Evolutionary conservation across 768 basidiomycete species (phyloP).

Genomic region (Rhodotorula paludigena): DNA sequence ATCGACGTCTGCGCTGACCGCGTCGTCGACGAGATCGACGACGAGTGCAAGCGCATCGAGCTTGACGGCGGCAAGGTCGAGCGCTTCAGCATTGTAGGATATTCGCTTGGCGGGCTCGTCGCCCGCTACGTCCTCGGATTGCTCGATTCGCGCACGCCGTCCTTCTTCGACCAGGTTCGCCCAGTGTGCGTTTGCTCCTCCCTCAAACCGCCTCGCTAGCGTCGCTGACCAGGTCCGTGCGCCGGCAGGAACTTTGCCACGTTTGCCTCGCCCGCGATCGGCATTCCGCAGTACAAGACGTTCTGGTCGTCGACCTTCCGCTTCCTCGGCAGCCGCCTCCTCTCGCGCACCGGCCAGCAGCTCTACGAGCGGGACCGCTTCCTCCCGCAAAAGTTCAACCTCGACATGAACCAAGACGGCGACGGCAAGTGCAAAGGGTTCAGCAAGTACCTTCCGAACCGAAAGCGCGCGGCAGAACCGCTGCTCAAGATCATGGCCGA

Average conservation of each 20-base stretch:
- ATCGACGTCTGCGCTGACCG: conserved; percentile 79
- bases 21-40: conserved; percentile 67
- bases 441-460: conserved; percentile 47
- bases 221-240: too few species aligned
- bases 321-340: conserved; percentile 58
- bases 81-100: conserved; percentile 46
- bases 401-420: neutral
- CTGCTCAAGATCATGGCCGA: conserved; percentile 75
- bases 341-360: conserved; percentile 75
- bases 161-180: conserved; percentile 64
- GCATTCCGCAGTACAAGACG: conserved; percentile 62
- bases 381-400: conserved; percentile 26
- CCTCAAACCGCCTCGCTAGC: too few species aligned
- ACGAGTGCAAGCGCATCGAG: conserved; percentile 57
- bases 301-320: conserved; percentile 57
- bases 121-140: conserved; percentile 72
- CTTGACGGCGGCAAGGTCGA: conserved; percentile 56
- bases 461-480: conserved; percentile 57
- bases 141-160: conserved; percentile 42
- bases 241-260: conserved; percentile 82
- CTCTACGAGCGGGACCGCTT: conserved; percentile 68
- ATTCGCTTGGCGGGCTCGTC: conserved; percentile 74
- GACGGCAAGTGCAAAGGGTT: neutral
- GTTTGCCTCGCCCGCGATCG: conserved; percentile 76
- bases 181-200: too few species aligned